These are phyloP conservation scores for Aphanomyces stellatus DNA, from an alignment of 352 stramenopile species.

Conservation along the genomic window DNA sequence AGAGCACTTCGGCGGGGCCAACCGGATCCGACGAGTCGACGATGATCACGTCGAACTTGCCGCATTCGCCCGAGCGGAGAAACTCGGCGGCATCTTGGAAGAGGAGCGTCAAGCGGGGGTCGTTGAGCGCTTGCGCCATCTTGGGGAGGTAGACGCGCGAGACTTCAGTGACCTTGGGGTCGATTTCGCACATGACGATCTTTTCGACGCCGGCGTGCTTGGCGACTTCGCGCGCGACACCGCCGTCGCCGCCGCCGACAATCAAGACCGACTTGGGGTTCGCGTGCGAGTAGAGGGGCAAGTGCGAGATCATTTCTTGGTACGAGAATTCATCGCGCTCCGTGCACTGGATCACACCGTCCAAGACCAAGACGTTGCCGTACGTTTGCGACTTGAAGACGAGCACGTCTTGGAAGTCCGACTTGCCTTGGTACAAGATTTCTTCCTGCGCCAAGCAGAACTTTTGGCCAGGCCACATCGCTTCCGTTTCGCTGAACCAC, in stretches of 20 bases:
- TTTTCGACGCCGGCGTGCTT: constrained; percentile 92
- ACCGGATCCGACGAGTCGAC: constrained; percentile 95
- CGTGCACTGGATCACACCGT: constrained; percentile 98
- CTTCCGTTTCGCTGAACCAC: constrained; percentile 95
- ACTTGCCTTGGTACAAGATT: constrained; percentile 93
- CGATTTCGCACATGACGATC: constrained; percentile 98
- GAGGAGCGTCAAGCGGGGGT: constrained; percentile 92
- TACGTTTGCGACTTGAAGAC: constrained; percentile 99
- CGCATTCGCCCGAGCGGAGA: constrained; percentile 64
- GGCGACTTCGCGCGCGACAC: constrained; percentile 94
- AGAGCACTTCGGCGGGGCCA: constrained; percentile 92
- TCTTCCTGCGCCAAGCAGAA: constrained; percentile 92
- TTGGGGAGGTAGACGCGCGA: constrained; percentile 91
- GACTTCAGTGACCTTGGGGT: constrained; percentile 95
- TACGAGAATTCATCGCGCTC: constrained; percentile 98
- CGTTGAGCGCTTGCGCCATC: constrained; percentile 92
- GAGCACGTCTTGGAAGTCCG: constrained; percentile 96
- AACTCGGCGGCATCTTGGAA: constrained; percentile 88
- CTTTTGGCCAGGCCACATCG: constrained; percentile 91
- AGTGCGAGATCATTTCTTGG: constrained; percentile 99
- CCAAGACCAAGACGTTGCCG: constrained; percentile 97
- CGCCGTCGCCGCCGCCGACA: constrained; percentile 96
- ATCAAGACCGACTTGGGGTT: constrained; percentile 95
- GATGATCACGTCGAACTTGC: constrained; percentile 96
- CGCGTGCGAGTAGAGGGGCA: constrained; percentile 94